Percentiles rank a stretch among this genome's conserved stretches.
These are phyloP conservation scores for Porcisia hertigi DNA, from an alignment of 208 protist species.

Conservation along the genomic window DNA sequence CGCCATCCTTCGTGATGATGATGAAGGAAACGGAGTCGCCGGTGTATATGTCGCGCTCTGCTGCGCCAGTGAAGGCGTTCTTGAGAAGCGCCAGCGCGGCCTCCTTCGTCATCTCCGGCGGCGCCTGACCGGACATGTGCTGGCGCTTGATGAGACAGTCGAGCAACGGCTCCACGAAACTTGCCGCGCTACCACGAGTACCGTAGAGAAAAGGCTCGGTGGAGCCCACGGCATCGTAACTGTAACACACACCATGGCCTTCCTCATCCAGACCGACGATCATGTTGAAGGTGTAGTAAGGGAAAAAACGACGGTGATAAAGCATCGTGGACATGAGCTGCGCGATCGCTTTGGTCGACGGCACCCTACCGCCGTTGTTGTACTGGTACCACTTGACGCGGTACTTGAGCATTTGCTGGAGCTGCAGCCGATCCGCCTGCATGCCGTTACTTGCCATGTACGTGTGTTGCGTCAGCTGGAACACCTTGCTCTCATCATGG, in stretches of 20 bases:
- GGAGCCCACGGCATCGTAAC: conserved; percentile 98
- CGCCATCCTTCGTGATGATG: conserved; percentile 86
- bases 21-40: conserved; percentile 96
- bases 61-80: conserved; percentile 95
- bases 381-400: conserved; percentile 95
- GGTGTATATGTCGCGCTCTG: conserved; percentile 98
- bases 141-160: conserved; percentile 95
- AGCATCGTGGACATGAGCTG: conserved; percentile 98
- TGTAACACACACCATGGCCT: conserved; percentile 96
- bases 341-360: conserved; percentile 92
- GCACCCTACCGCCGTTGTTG: conserved; percentile 91
- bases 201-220: conserved; percentile 95
- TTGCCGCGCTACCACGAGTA: conserved; percentile 90
- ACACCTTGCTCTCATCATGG: conserved; percentile 93
- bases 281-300: conserved; percentile 99
- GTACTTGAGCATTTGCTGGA: conserved; percentile 95
- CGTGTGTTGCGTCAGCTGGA: conserved; percentile 91
- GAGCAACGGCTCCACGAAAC: conserved; percentile 97
- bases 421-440: conserved; percentile 96
- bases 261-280: conserved; percentile 96
- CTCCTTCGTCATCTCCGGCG: conserved; percentile 67
- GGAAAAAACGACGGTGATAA: conserved; percentile 99
- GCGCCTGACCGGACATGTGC: conserved; percentile 75
- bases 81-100: conserved; percentile 93
- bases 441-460: conserved; percentile 96